phyloP scores from a whole-genome alignment of 495 filamentous ascomycete species.

The Viridothelium virens region DNA sequence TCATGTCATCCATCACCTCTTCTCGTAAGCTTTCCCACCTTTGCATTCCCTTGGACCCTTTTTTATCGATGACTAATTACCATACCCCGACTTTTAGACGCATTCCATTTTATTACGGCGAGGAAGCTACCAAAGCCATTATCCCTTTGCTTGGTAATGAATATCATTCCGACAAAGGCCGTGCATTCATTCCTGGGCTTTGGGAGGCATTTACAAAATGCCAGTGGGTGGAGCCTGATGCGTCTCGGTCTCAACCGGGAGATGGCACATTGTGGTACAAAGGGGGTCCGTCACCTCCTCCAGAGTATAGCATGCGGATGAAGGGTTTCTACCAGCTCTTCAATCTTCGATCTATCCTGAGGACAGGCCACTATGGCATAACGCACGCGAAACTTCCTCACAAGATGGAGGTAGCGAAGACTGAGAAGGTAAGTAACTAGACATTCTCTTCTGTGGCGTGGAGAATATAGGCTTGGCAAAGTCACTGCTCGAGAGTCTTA shows the following conservation, averaged over 20 bases:
- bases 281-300: constrained; percentile 4
- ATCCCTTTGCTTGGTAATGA: constrained; percentile 12
- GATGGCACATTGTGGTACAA: constrained; percentile 2
- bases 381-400: not conserved
- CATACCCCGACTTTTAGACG: not conserved
- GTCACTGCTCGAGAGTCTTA: no score
- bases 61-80: not conserved
- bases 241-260: not conserved
- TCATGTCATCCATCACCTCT: constrained; percentile 50
- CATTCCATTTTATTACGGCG: constrained; percentile 56
- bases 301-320: constrained; percentile 2
- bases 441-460: no score
- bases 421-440: not conserved
- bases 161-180: not conserved
- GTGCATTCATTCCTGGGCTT: not conserved
- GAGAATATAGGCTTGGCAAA: no score
- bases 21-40: not conserved
- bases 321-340: not conserved
- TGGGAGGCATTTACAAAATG: constrained; percentile 9
- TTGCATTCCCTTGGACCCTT: not conserved
- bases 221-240: constrained; percentile 3
- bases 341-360: not conserved
- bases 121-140: constrained; percentile 55
- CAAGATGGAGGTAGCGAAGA: not conserved
- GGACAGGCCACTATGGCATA: not conserved